Base-by-base conservation (phyloP, 805 yeast species). In the Tetrapisispora phaffii region DNA sequence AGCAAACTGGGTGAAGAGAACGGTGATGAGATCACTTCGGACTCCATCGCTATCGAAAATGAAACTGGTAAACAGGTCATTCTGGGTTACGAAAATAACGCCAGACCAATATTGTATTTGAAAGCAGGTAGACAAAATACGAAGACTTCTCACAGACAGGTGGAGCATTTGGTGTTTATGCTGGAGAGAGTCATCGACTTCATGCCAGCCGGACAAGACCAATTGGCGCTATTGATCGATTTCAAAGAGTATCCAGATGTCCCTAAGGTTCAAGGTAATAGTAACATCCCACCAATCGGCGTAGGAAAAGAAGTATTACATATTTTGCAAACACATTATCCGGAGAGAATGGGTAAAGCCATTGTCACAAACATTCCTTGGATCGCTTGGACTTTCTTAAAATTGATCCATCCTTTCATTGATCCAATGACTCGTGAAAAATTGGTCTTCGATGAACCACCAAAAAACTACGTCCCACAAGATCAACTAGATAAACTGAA, bases 41-140 rank as follows among this genome's bases (percentile, higher is more conserved):
- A 75, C 7, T 55, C 74, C 19, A 74, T 77, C 13, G 62, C 76
- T 0, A 72, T 52, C 1, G 97, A 93, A 67, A 84, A 85, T 62
- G 89, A 79, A 60, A 82, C 95, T 0, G 99, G 98, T 46, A 93
- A 93, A 64, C 87, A 90, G 65, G 82, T 90, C 21, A 80, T 90
- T 44, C 68, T 93, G 39, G 99, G 99, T 20, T 93, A 70, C 60
- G 98, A 93, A 59, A 83, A 82, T 55, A 87, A 84, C 57, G 75
- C 82, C 21, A 77, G 99, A 60, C 97, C 98, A 5, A 93, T 97
- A 58, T 68, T 93, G 31, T 90, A 90, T 63, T 72, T 93, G 61
- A 84, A 85, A 63, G 95, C 96, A 0, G 97, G 97, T 13, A 77
- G 95, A 60, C 98, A 93, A 66, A 93, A 93, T 68, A 93, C 99